Percentiles rank a stretch among this genome's conserved stretches.
Conservation (phyloP, 78 protist species). For the Dictyostelium purpureum region DNA sequence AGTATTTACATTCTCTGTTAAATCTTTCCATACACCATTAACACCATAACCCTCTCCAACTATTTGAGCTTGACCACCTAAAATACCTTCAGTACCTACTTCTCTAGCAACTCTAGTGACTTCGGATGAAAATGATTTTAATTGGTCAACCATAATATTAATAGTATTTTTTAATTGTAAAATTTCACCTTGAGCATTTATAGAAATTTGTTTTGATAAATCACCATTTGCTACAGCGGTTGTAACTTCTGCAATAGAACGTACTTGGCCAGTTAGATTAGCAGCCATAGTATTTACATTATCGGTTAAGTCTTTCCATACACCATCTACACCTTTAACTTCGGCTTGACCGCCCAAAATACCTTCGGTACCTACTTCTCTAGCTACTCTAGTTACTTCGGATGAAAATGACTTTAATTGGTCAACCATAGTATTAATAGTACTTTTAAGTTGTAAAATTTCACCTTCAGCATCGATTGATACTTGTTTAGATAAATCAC, state of each 20-base stretch:
- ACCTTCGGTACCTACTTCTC: constrained; percentile 77
- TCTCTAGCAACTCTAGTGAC: constrained; percentile 75
- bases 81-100: constrained; percentile 54
- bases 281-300: constrained; percentile 67
- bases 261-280: constrained; percentile 40
- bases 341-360: constrained; percentile 66
- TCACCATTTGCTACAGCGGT: constrained; percentile 46
- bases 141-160: constrained; percentile 55
- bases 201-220: constrained; percentile 34
- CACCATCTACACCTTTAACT: constrained; percentile 43
- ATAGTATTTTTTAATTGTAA: constrained; percentile 28
- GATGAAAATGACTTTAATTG: constrained; percentile 46
- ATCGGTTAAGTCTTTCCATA: constrained; percentile 55
- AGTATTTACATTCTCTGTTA: constrained; percentile 66
- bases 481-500: constrained; percentile 48
- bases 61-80: constrained; percentile 58
- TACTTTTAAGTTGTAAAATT: constrained; percentile 37
- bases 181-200: constrained; percentile 46
- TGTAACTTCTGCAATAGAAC: constrained; percentile 49
- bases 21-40: constrained; percentile 57
- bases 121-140: constrained; percentile 40
- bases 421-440: constrained; percentile 56
- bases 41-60: constrained; percentile 31
- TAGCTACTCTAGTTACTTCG: constrained; percentile 56
- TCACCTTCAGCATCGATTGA: constrained; percentile 26